These are phyloP conservation scores for Ganoderma resinaceum DNA, from an alignment of 1,284 basidiomycete genomes.

Conservation along the genomic window DNA sequence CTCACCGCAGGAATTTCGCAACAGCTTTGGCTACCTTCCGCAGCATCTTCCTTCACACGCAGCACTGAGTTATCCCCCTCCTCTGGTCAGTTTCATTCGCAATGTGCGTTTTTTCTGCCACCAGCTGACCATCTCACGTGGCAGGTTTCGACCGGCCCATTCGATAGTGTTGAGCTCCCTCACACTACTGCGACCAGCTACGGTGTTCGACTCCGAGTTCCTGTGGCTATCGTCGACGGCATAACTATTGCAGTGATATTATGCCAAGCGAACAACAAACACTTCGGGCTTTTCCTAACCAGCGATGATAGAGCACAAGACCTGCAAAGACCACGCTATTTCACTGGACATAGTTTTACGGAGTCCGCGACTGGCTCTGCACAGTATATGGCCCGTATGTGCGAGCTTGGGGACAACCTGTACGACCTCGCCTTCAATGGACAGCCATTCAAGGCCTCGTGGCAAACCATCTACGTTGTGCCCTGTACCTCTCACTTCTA, in stretches of 20 bases:
- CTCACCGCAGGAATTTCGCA: neutral
- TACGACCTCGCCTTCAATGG: conserved; percentile 5
- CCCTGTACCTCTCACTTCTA: neutral
- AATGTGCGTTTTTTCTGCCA: neutral
- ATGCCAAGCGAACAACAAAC: neutral
- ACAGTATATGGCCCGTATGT: neutral
- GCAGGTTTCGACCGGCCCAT: neutral
- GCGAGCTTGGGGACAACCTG: neutral
- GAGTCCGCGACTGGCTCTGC: neutral
- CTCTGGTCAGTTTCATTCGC: neutral
- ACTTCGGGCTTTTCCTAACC: neutral
- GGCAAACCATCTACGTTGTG: conserved; percentile 7
- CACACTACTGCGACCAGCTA: neutral
- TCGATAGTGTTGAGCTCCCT: neutral
- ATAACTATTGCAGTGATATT: neutral
- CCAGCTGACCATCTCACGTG: neutral
- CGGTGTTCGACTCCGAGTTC: neutral
- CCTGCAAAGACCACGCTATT: neutral
- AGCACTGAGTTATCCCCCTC: neutral
- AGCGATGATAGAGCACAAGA: neutral
- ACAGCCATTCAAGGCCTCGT: neutral
- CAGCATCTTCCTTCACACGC: neutral
- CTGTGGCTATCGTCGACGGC: neutral
- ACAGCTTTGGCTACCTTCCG: neutral
- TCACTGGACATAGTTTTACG: neutral